Conservation (phyloP, 1,139 yeast genomes). For the Geotrichum bryndzae region DNA sequence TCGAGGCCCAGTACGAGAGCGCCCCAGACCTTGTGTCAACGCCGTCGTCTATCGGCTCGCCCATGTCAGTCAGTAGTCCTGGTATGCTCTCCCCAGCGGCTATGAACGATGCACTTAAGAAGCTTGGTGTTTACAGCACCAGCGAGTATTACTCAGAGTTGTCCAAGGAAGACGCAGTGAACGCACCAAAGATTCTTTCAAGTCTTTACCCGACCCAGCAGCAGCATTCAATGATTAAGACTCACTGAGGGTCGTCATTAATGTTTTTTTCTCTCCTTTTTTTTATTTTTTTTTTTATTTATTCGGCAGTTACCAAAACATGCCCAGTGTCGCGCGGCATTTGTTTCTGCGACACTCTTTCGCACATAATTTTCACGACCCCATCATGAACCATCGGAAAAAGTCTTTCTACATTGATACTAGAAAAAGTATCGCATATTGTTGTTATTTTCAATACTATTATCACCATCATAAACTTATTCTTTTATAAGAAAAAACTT, state of each 20-base stretch:
- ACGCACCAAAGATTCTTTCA: not conserved
- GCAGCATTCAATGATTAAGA: not conserved
- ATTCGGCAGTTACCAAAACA: not conserved
- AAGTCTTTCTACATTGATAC: not conserved
- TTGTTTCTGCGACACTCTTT: not conserved
- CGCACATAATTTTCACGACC: not conserved
- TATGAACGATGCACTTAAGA: slow-evolving; percentile 15
- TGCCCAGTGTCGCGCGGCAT: not conserved
- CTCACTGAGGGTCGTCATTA: not conserved
- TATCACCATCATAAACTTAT: too few species aligned
- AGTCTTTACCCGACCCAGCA: not conserved
- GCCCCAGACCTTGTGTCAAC: slow-evolving; percentile 13
- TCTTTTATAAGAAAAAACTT: too few species aligned
- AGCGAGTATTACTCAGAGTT: not conserved
- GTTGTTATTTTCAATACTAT: too few species aligned
- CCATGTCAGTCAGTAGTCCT: slow-evolving; percentile 12
- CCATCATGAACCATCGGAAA: not conserved
- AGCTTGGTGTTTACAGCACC: slow-evolving; percentile 11
- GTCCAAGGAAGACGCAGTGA: not conserved
- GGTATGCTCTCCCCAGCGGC: slow-evolving; percentile 3
- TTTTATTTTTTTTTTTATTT: not conserved
- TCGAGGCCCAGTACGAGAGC: slow-evolving; percentile 9
- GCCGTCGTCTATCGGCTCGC: slow-evolving; percentile 13
- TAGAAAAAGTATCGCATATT: not conserved
- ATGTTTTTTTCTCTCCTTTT: not conserved